Evolutionary conservation across 345 rosid species (phyloP).

Genomic region (Trapa bicornis): DNA sequence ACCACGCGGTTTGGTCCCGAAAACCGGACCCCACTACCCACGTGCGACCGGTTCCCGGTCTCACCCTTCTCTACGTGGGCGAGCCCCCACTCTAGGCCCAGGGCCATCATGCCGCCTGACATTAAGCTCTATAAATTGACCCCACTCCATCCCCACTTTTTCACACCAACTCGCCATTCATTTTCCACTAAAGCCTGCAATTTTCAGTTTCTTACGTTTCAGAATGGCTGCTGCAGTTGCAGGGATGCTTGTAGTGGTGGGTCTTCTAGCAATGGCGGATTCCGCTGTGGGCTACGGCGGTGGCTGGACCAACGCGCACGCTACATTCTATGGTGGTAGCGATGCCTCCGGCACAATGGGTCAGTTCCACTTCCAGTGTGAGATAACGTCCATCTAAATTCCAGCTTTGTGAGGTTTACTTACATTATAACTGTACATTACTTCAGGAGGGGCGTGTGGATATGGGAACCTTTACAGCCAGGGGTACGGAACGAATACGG

Average conservation of each 20-base stretch:
- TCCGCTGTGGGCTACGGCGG: constrained; percentile 36
- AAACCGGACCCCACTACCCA: constrained; percentile 7
- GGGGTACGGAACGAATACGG: too few species aligned
- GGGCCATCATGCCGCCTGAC: not conserved
- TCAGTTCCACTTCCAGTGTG: too few species aligned
- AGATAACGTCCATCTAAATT: too few species aligned
- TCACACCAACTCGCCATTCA: constrained; percentile 11
- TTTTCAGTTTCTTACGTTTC: not conserved
- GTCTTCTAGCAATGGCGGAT: constrained; percentile 40
- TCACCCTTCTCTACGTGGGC: constrained; percentile 10
- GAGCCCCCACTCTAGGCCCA: not conserved
- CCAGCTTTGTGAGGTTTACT: too few species aligned
- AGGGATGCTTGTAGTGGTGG: constrained; percentile 21
- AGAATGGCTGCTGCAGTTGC: constrained; percentile 26
- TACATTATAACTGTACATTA: too few species aligned
- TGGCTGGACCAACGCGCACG: not conserved
- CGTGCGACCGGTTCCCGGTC: constrained; percentile 18
- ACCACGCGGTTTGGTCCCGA: constrained; percentile 18
- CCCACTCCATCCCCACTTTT: constrained; percentile 13
- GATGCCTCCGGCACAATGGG: too few species aligned
- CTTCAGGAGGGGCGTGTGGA: too few species aligned
- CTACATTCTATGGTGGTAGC: too few species aligned
- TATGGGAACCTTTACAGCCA: too few species aligned
- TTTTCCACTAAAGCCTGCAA: constrained; percentile 4
- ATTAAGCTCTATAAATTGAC: constrained; percentile 38